Base-by-base conservation (phyloP, 495 filamentous ascomycete species). In the Bacidia gigantensis region DNA sequence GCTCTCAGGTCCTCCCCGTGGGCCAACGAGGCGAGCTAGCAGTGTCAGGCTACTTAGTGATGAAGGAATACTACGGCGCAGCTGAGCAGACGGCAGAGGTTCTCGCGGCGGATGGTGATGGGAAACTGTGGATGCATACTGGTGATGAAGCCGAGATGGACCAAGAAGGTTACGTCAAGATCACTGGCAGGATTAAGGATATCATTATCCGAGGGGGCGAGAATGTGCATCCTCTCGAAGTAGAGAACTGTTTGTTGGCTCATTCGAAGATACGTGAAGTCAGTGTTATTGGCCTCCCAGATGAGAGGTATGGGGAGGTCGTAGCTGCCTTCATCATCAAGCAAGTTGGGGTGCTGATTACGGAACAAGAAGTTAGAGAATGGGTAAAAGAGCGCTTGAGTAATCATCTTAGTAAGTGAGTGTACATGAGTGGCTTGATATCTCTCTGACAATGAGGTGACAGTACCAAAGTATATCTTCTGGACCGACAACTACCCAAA, bases 131-230 rank as follows among this genome's bases (percentile, higher is more conserved):
- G 82, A 86, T 86, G 82, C 79, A 82, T 62, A 93, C 83, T 1
- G 90, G 92, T 17, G 92, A 98, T 60, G 92, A 98, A 68, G 92
- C 87, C n/a, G 69, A 73, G 40, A 90, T 98, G 77, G 87, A 92
- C 20, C 59, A 55, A 32, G 67, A 78, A 26, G 81, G 82, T 18
- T 75, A 84, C 56, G 66, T 89, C 46, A 69, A 74, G 21, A 87
- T 92, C 46, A 81, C 78, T 1, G 86, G 88, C 46, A 72, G 86
- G 0, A 80, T 89, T 51, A 96, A 96, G 68, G 92, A 98, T 62
- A 63, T 96, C 52, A 88, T 98, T 51, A 96, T 98, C 59, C 76
- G 84, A 23, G 92, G 86, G 17, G 90, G 92, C 1, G 92, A 96
- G 64, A 98, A 98, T 60, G 95, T 98, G 58, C 87, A 95, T 62